Evolutionary conservation across 495 filamentous ascomycete species (phyloP).

Genomic region (Penicillium chermesinum): DNA sequence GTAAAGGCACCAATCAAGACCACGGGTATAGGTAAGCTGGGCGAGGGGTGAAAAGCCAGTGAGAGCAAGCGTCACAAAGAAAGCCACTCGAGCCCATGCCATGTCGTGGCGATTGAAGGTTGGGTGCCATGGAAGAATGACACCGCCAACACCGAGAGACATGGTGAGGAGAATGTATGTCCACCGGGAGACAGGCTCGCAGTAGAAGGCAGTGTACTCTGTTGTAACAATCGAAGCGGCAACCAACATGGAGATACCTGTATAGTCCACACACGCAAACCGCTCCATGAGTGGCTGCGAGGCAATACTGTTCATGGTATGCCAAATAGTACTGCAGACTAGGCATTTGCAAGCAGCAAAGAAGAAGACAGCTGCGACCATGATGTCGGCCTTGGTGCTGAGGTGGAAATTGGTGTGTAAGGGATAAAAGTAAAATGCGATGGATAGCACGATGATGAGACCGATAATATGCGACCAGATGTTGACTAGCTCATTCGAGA

Average conservation of each 20-base stretch:
- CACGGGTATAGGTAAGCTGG: slow-evolving; percentile 73
- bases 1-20: slow-evolving; percentile 66
- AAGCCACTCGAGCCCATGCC: slow-evolving; percentile 85
- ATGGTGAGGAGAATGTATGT: slow-evolving; percentile 80
- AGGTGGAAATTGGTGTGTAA: slow-evolving; percentile 75
- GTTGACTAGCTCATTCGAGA: slow-evolving; percentile 93
- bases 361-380: slow-evolving; percentile 92
- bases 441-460: slow-evolving; percentile 74
- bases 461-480: slow-evolving; percentile 96
- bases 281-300: slow-evolving; percentile 85
- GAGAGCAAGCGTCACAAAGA: slow-evolving; percentile 83
- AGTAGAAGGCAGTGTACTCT: slow-evolving; percentile 98
- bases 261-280: slow-evolving; percentile 98
- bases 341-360: slow-evolving; percentile 95
- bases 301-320: slow-evolving; percentile 95
- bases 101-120: slow-evolving; percentile 90
- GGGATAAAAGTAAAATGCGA: slow-evolving; percentile 97
- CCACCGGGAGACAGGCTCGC: slow-evolving; percentile 84
- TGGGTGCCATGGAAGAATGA: slow-evolving; percentile 94
- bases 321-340: slow-evolving; percentile 92
- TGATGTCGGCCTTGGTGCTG: slow-evolving; percentile 80
- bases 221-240: slow-evolving; percentile 97
- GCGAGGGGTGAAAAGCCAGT: slow-evolving; percentile 87
- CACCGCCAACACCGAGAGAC: slow-evolving; percentile 75
- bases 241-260: slow-evolving; percentile 92